phyloP scores from a whole-genome alignment of 1,284 basidiomycete genomes.

The Thelephora terrestris region DNA sequence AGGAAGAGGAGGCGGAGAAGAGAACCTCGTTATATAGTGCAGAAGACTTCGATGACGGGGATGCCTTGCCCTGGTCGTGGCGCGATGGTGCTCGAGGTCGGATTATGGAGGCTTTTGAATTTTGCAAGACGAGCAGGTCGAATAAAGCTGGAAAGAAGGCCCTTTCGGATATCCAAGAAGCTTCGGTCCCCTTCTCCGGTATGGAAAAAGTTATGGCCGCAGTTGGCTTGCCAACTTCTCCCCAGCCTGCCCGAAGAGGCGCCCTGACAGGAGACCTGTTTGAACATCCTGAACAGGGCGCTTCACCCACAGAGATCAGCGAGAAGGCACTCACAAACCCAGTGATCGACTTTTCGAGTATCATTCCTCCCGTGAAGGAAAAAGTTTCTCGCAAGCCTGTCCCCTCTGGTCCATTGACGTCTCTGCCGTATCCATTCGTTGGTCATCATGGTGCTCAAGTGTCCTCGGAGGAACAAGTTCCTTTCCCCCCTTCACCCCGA shows the following conservation, averaged over 20 bases:
- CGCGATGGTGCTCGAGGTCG: slow-evolving; percentile 57
- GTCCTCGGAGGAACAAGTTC: slow-evolving; percentile 50
- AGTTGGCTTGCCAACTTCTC: slow-evolving; percentile 45
- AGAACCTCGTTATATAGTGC: slow-evolving; percentile 34
- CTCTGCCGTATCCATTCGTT: slow-evolving; percentile 54
- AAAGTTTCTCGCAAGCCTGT: slow-evolving; percentile 13
- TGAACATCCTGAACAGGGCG: slow-evolving; percentile 31
- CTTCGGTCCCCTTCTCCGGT: slow-evolving; percentile 34
- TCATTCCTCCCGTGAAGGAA: slow-evolving; percentile 26
- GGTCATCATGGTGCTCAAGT: slow-evolving; percentile 38
- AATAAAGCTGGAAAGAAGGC: slow-evolving; percentile 24
- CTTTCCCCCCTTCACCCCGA: slow-evolving; percentile 58
- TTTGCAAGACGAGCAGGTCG: slow-evolving; percentile 53
- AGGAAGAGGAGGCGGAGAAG: slow-evolving; percentile 64
- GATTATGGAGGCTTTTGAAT: slow-evolving; percentile 70
- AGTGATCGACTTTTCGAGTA: slow-evolving; percentile 28
- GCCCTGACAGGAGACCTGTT: slow-evolving; percentile 55
- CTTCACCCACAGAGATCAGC: slow-evolving; percentile 7
- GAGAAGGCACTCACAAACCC: slow-evolving; percentile 14
- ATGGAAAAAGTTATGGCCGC: slow-evolving; percentile 62
- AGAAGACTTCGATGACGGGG: slow-evolving; percentile 35
- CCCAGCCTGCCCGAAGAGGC: slow-evolving; percentile 41
- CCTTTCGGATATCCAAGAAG: slow-evolving; percentile 17
- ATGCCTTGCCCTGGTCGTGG: slow-evolving; percentile 67
- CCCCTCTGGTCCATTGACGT: slow-evolving; percentile 19